Conservation (phyloP, 176 grass and related monocot species). For the bread wheat (Triticum aestivum) region IWGSC_CS_RefSeq_v2.1 NC_057806.1:436449845-436450344, state of each 20-base stretch:
- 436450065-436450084: background rate
- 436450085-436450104: background rate
- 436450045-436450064: background rate
- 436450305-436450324: background rate
- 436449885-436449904: no score
- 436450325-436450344: background rate
- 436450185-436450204: background rate
- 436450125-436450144: background rate
- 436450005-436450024: background rate
- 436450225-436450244: background rate
- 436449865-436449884: no score
- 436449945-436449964: no score
- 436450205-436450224: background rate
- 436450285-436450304: background rate
- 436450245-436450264: background rate
- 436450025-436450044: background rate
- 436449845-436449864: no score
- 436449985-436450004: no score
- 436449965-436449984: no score
- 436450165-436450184: background rate
- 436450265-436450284: background rate
- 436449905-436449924: no score
- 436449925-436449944: no score
- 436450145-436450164: background rate
- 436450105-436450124: background rate